A percentile compares a stretch with the other conserved stretches of the same genome.
Conservation (phyloP, 805 yeast genomes). For the Yamadazyma sp. region DNA sequence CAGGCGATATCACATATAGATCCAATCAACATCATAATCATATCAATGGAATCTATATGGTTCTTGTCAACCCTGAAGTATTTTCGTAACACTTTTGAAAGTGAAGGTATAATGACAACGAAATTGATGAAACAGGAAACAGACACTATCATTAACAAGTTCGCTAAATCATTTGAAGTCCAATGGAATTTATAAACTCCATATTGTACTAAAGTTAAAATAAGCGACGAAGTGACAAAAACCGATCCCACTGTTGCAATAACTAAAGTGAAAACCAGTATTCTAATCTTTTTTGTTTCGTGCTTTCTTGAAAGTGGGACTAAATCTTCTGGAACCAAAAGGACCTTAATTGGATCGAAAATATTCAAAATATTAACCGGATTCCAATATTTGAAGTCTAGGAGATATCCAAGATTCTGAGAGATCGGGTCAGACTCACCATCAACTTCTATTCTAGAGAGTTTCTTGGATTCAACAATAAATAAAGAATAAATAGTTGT, state of each 20-base stretch:
- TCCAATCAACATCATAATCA: conserved; percentile 2
- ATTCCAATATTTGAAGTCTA: not conserved
- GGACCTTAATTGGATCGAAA: not conserved
- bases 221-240: not conserved
- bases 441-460: not conserved
- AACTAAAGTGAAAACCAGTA: conserved; percentile 5
- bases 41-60: conserved; percentile 10
- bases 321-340: conserved; percentile 2
- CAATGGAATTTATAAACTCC: conserved; percentile 3
- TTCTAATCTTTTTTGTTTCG: conserved; percentile 1
- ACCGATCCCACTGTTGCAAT: not conserved
- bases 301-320: conserved; percentile 2
- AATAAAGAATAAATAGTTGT: conserved; percentile 1
- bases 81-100: conserved; percentile 3
- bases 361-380: not conserved
- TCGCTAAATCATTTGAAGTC: conserved; percentile 4
- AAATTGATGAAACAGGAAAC: not conserved
- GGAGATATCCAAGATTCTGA: not conserved
- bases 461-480: conserved; percentile 3
- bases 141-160: not conserved
- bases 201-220: conserved; percentile 3
- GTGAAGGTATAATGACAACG: conserved; percentile 3
- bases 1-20: not conserved
- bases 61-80: conserved; percentile 2
- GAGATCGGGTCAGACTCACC: not conserved